Conservation (phyloP, 768 basidiomycete species). For the Dentipellis fragilis region DNA sequence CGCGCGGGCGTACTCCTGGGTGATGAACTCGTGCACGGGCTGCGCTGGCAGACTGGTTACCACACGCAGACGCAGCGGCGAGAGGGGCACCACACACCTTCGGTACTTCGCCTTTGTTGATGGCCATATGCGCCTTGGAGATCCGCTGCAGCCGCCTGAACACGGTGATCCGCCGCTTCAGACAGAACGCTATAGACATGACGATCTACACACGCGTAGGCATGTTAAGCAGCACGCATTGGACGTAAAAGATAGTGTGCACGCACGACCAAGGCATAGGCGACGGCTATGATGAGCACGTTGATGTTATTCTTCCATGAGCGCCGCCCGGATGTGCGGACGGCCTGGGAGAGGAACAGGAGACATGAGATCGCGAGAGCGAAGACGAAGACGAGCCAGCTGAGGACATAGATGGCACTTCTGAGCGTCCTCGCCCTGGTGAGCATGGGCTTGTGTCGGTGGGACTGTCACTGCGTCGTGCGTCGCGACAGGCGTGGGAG, state of each 20-base stretch:
- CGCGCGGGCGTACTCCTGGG: conserved; percentile 66
- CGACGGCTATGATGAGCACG: conserved; percentile 55
- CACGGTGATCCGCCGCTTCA: conserved; percentile 61
- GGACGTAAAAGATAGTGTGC: background rate
- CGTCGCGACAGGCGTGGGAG: background rate
- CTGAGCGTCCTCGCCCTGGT: background rate
- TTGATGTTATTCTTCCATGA: conserved; percentile 59
- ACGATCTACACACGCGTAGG: conserved; percentile 28
- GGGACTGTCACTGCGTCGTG: conserved; percentile 5
- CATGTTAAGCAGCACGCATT: background rate
- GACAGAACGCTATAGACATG: conserved; percentile 49
- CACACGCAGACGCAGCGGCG: background rate
- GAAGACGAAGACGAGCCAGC: conserved; percentile 21
- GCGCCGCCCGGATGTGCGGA: conserved; percentile 46
- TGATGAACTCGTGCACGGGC: conserved; percentile 58
- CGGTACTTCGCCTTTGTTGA: conserved; percentile 48
- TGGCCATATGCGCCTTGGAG: conserved; percentile 46
- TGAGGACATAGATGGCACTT: conserved; percentile 22
- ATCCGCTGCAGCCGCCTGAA: conserved; percentile 55
- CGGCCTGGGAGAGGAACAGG: conserved; percentile 61
- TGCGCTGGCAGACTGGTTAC: conserved; percentile 18
- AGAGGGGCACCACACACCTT: conserved; percentile 29
- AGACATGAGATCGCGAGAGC: conserved; percentile 54
- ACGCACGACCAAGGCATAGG: conserved; percentile 61
- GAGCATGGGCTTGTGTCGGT: background rate